Percentiles rank a stretch among this genome's conserved stretches.
Conservation (phyloP, 331 rosid genomes). For the Quercus phellos region DNA sequence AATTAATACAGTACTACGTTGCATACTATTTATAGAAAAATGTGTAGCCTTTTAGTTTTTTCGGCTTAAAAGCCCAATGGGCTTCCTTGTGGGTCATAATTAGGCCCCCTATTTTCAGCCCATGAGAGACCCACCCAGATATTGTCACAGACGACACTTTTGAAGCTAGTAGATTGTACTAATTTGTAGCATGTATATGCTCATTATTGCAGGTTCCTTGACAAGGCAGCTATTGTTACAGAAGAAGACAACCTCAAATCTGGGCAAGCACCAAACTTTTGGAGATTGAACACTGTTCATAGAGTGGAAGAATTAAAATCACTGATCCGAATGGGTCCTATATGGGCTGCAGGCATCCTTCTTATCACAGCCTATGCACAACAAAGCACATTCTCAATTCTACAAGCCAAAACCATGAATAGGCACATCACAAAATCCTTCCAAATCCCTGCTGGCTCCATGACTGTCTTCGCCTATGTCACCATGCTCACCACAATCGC, state of each 20-base stretch:
- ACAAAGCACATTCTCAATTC: conserved; percentile 76
- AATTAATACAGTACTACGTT: too few species aligned
- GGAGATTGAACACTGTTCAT: conserved; percentile 81
- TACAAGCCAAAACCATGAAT: conserved; percentile 85
- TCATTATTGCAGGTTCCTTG: conserved; percentile 51
- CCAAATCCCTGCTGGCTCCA: conserved; percentile 88
- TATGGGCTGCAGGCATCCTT: conserved; percentile 86
- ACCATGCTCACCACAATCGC: conserved; percentile 71
- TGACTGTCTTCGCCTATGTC: conserved; percentile 60
- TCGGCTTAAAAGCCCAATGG: background rate
- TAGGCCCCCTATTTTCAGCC: background rate
- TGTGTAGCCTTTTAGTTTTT: background rate
- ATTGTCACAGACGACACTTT: too few species aligned
- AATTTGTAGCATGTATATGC: background rate
- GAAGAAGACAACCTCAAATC: conserved; percentile 48
- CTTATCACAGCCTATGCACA: conserved; percentile 88
- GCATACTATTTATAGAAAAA: background rate
- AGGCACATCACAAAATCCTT: conserved; percentile 58
- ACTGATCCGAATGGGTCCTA: conserved; percentile 83
- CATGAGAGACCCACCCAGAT: background rate
- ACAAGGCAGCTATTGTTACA: conserved; percentile 67
- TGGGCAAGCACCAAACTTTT: conserved; percentile 43
- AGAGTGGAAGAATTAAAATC: conserved; percentile 84
- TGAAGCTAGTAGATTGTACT: too few species aligned
- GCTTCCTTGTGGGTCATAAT: background rate